Evolutionary conservation across 202 grass and related monocot species (phyloP), one percentile per base, ranked within the genome.

Genomic region (Setaria viridis): DNA sequence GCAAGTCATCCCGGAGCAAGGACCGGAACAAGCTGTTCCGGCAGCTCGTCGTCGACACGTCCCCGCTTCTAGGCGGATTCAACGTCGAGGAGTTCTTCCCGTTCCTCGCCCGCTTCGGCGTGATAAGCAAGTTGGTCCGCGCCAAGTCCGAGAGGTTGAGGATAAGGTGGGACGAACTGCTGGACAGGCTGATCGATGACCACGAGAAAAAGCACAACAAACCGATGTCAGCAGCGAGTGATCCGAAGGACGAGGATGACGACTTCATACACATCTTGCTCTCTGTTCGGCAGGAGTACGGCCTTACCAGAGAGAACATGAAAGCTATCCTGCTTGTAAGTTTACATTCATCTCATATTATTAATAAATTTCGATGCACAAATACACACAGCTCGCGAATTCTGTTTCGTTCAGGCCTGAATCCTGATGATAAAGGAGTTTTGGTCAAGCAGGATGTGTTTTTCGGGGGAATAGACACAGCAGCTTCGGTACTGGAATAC

Each of bases 41-140:
- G 34, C 14, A 85, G 25, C 69, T 89, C 16, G 7, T 80, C 3
- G 39, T 13, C 57, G 58, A 67, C 49, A 80, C 30, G 48, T 62
- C 58, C 4, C 35, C 21, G 3, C n/a, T 84, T 0, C 3, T 80
- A 2, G 68, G 39, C 1, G 69, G 49, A 3, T 89, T 89, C 69
- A 50, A 80, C 58, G 35, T 75, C 0, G 76, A 81, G 59, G 87
- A 85, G 17, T 85, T 71, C 58, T 89, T 89, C 75, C 87, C 87
- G 12, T 41, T 47, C 8, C 47, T 84, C 11, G 60, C 34, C 20
- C 78, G 76, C 81, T 25, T 85, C 57, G 87, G 39, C 35, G n/a
- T 68, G 45, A 9, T 74, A 41, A 76, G 30, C 33, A 82, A 11
- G 79, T 9, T 25, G 30, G 78, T 55, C 2, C 65, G 53, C 13